Evolutionary conservation across 2,329 filamentous ascomycete species (phyloP).

Genomic region (Fusarium sp.): DNA sequence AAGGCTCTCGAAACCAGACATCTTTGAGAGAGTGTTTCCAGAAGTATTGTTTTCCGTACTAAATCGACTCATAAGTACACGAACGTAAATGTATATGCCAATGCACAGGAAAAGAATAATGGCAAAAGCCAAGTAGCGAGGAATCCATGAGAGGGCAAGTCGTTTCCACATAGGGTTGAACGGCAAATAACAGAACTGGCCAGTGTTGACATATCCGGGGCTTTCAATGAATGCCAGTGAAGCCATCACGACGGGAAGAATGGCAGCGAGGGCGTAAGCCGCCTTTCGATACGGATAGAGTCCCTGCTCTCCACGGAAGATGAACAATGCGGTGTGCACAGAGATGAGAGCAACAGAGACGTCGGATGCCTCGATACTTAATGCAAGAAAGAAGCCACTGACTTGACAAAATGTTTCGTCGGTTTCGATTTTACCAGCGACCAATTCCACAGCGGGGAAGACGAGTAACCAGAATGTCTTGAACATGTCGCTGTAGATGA

Average conservation of each 20-base stretch:
- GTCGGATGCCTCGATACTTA: constrained; percentile 77
- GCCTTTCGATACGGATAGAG: constrained; percentile 73
- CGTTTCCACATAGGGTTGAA: constrained; percentile 75
- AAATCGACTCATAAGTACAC: constrained; percentile 56
- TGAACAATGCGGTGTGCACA: constrained; percentile 76
- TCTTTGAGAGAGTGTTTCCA: constrained; percentile 26
- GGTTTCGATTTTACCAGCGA: constrained; percentile 60
- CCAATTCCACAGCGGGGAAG: constrained; percentile 70
- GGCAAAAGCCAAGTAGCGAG: constrained; percentile 75
- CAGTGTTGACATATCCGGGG: constrained; percentile 69
- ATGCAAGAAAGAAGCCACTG: constrained; percentile 73
- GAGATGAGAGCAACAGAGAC: constrained; percentile 78
- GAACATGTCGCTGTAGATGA: constrained; percentile 78
- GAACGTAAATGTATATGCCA: constrained; percentile 76
- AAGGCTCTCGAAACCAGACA: constrained; percentile 16
- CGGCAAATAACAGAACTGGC: constrained; percentile 77
- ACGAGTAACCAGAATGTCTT: constrained; percentile 76
- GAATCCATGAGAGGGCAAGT: constrained; percentile 76
- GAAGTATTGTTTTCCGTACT: constrained; percentile 33
- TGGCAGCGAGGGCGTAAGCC: constrained; percentile 67
- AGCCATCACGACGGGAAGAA: constrained; percentile 69
- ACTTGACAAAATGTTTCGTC: constrained; percentile 71
- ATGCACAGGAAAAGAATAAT: constrained; percentile 73
- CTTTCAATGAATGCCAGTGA: constrained; percentile 71
- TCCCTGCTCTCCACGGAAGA: constrained; percentile 72